Evolutionary conservation across 768 basidiomycete genomes (phyloP).

Genomic region (Coprinellus micaceus): DNA sequence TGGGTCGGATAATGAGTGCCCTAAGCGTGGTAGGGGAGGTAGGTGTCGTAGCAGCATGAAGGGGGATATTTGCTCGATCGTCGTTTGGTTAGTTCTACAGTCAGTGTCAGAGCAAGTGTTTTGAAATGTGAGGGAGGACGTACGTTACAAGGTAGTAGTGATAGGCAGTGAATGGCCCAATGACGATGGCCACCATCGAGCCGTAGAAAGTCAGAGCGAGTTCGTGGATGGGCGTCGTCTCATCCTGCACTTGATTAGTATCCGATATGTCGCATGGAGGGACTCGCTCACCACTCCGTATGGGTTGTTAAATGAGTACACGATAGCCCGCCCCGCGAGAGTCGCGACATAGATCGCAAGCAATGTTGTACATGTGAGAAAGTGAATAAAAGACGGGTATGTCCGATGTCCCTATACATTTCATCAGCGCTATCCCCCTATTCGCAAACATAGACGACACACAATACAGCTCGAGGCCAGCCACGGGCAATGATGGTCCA

Average conservation of each 20-base stretch:
- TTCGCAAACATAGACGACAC: constrained; percentile 22
- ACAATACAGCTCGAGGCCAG: constrained; percentile 74
- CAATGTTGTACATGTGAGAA: constrained; percentile 59
- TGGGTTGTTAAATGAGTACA: constrained; percentile 65
- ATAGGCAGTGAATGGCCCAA: constrained; percentile 74
- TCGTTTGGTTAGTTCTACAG: constrained; percentile 80
- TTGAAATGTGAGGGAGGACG: background rate
- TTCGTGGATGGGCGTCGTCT: constrained; percentile 66
- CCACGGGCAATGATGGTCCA: constrained; percentile 92
- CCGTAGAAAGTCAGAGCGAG: constrained; percentile 61
- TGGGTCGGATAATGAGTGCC: constrained; percentile 57
- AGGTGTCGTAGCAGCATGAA: constrained; percentile 70
- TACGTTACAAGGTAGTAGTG: constrained; percentile 66
- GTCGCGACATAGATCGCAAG: constrained; percentile 59
- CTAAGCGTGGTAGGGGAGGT: constrained; percentile 54
- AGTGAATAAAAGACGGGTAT: constrained; percentile 81
- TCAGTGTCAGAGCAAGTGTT: background rate
- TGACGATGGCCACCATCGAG: constrained; percentile 53
- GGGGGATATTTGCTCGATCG: constrained; percentile 70
- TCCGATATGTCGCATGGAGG: background rate
- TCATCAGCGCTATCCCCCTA: background rate
- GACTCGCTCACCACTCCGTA: constrained; percentile 49
- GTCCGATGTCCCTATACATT: constrained; percentile 68
- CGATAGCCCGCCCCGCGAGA: constrained; percentile 51
- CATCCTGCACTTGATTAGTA: constrained; percentile 40